Percentiles rank a stretch among this genome's conserved stretches.
phyloP scores from a whole-genome alignment of 2,329 filamentous ascomycete genomes.

The Calonectria pauciramosa region DNA sequence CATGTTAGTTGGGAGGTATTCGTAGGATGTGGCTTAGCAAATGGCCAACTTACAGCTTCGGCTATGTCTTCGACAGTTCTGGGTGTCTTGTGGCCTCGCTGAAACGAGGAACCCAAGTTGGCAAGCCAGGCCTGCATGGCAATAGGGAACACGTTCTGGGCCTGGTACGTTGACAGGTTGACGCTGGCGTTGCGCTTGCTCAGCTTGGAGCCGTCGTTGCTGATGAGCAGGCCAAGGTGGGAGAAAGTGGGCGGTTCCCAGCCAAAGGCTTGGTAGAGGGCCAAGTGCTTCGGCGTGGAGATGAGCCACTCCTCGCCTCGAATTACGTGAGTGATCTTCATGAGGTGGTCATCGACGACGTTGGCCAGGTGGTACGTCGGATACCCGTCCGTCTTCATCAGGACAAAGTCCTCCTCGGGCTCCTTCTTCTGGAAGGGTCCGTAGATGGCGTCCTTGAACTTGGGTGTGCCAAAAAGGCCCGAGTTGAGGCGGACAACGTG shows the following conservation, averaged over 20 bases:
- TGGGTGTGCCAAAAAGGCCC: constrained; percentile 65
- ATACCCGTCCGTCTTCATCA: constrained; percentile 91
- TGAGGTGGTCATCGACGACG: constrained; percentile 94
- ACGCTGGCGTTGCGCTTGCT: constrained; percentile 82
- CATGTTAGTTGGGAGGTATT: neutral
- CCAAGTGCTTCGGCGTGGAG: constrained; percentile 82
- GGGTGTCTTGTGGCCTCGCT: constrained; percentile 42
- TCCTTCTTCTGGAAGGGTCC: constrained; percentile 72
- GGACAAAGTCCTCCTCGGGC: constrained; percentile 83
- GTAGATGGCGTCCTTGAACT: constrained; percentile 85
- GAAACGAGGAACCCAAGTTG: constrained; percentile 67
- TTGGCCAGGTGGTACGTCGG: constrained; percentile 98
- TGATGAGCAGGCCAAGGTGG: constrained; percentile 83
- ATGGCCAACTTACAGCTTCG: constrained; percentile 66
- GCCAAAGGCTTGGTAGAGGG: constrained; percentile 81
- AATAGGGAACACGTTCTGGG: constrained; percentile 61
- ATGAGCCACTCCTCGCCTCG: constrained; percentile 97
- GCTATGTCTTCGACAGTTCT: constrained; percentile 77
- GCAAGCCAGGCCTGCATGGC: constrained; percentile 84
- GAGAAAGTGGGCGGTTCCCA: constrained; percentile 83
- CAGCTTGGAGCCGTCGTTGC: constrained; percentile 78
- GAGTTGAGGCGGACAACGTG: constrained; percentile 85
- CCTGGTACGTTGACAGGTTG: constrained; percentile 65
- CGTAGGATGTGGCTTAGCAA: neutral
- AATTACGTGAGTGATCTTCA: constrained; percentile 96